phyloP scores from a whole-genome alignment of 2,329 filamentous ascomycete genomes.

The Pseudohalonectria lignicola region DNA sequence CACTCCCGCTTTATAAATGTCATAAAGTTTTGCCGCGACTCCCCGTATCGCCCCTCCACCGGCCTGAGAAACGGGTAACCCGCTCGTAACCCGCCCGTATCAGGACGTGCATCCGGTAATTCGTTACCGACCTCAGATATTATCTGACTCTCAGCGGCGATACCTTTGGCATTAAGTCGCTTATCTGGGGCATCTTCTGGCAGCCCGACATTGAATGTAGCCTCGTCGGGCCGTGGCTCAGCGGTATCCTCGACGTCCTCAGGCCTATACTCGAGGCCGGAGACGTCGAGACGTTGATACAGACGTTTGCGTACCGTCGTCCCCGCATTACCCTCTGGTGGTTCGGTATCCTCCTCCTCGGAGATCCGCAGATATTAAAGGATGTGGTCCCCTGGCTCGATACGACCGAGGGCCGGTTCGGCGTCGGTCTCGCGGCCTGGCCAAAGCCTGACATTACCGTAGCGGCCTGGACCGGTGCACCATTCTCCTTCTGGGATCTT shows the following conservation, averaged over 20 bases:
- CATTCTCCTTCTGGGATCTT: neutral
- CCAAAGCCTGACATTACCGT: neutral
- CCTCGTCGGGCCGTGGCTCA: constrained; percentile 17
- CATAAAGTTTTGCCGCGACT: no score
- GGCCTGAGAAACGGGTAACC: no score
- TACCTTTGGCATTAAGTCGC: constrained; percentile 12
- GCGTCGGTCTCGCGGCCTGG: constrained; percentile 5
- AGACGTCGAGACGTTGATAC: constrained; percentile 13
- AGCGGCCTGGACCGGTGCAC: constrained; percentile 2
- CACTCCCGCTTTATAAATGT: no score
- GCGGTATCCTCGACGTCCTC: constrained; percentile 12
- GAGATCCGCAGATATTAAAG: constrained; percentile 10
- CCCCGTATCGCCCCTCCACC: no score
- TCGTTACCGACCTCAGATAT: constrained; percentile 10
- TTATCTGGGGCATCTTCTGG: constrained; percentile 20
- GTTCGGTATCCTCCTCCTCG: constrained; percentile 16
- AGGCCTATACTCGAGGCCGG: constrained; percentile 9
- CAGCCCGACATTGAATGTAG: constrained; percentile 18
- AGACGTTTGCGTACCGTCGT: constrained; percentile 14
- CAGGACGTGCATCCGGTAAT: constrained; percentile 4
- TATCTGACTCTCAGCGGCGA: constrained; percentile 20
- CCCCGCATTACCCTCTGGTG: constrained; percentile 17
- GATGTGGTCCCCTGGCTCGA: constrained; percentile 13
- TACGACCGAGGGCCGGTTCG: constrained; percentile 12
- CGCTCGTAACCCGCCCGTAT: no score